phyloP scores from a whole-genome alignment of 148 eudicot genomes.

The Rhododendron griersonianum region DNA sequence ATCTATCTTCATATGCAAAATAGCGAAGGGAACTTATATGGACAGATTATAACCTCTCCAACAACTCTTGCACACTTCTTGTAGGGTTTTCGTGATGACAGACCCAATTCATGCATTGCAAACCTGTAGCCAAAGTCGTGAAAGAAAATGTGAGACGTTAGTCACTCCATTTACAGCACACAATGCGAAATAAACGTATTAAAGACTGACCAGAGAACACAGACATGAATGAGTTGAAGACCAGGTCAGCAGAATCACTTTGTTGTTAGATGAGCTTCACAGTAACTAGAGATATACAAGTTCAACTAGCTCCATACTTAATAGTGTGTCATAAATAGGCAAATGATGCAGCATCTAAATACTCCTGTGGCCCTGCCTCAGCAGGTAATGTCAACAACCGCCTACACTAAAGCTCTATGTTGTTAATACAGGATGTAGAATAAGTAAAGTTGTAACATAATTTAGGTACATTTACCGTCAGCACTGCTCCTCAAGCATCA shows the following conservation, averaged over 20 bases:
- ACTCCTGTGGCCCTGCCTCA: not conserved
- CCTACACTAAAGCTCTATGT: not conserved
- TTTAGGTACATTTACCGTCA: not conserved
- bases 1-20: not conserved
- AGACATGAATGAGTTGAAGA: not conserved
- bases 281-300: not conserved
- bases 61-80: slow-evolving; percentile 99
- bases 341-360: not conserved
- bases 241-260: not conserved
- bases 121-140: slow-evolving; percentile 40
- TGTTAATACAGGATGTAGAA: not conserved
- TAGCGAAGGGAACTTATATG: not conserved
- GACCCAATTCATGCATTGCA: slow-evolving; percentile 97
- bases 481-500: not conserved
- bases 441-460: not conserved
- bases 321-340: not conserved
- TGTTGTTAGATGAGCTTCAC: not conserved
- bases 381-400: not conserved
- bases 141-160: not conserved
- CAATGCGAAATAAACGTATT: not conserved
- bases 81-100: slow-evolving; percentile 84
- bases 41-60: slow-evolving; percentile 67
- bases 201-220: not conserved
- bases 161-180: not conserved
- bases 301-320: not conserved